phyloP scores from a whole-genome alignment of 805 yeast genomes.

The Saccharomycopsis amapae region DNA sequence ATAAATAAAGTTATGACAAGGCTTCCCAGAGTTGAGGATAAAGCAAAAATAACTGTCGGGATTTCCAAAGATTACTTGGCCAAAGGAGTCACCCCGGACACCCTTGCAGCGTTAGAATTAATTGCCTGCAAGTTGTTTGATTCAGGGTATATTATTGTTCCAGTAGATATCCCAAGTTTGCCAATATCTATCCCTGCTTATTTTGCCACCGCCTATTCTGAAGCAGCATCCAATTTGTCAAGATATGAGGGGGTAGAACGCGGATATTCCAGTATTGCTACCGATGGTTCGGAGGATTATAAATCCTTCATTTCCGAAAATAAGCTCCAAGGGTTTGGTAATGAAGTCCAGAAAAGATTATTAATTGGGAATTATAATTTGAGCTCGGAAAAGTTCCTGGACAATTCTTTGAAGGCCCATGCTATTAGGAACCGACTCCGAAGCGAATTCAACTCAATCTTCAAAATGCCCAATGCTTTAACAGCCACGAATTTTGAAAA shows the following conservation, averaged over 20 bases:
- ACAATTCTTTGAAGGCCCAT: slow-evolving; percentile 74
- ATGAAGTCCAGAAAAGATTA: slow-evolving; percentile 77
- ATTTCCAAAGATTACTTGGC: slow-evolving; percentile 62
- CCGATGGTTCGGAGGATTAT: slow-evolving; percentile 25
- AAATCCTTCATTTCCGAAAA: slow-evolving; percentile 45
- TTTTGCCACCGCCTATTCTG: slow-evolving; percentile 84
- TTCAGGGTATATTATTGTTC: slow-evolving; percentile 41
- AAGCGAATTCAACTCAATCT: slow-evolving; percentile 58
- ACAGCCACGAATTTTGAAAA: slow-evolving; percentile 20
- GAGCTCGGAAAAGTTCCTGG: slow-evolving; percentile 60
- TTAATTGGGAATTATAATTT: slow-evolving; percentile 81
- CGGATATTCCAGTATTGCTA: slow-evolving; percentile 54
- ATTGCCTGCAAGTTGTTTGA: too few relatives aligned
- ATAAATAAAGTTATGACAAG: too few relatives aligned
- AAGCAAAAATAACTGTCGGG: slow-evolving; percentile 50
- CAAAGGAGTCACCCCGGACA: slow-evolving; percentile 42
- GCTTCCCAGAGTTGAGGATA: slow-evolving; percentile 12
- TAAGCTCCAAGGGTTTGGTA: slow-evolving; percentile 62
- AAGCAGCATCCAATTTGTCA: slow-evolving; percentile 87
- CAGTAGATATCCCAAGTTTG: slow-evolving; percentile 67
- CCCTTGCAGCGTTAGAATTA: slow-evolving; percentile 39
- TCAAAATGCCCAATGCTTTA: slow-evolving; percentile 43
- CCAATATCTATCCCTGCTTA: slow-evolving; percentile 68
- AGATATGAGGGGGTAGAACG: slow-evolving; percentile 87
- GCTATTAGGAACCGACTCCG: slow-evolving; percentile 55